Evolutionary conservation across 495 filamentous ascomycete species (phyloP), one percentile per base, ranked within the genome.

Genomic region (Penicillium samsonianum): DNA sequence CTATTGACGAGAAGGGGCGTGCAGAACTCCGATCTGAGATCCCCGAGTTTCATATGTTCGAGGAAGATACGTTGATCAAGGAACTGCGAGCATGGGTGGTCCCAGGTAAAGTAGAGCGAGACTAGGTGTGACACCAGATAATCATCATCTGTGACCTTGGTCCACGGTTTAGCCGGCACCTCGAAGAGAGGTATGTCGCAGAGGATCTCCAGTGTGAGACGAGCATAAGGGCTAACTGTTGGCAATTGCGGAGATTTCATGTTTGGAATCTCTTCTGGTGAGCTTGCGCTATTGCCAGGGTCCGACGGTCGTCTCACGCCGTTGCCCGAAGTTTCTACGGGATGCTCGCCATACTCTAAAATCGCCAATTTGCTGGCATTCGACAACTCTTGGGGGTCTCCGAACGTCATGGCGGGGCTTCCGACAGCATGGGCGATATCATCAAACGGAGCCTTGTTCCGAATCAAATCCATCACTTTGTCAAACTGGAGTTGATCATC

Each of bases 101-200:
- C 70, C 74, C 74, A 78, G 25, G 72, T 72, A 58, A 82, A 77
- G 48, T 77, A 82, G 5, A 76, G 53, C 3, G 76, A 78, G 0
- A 82, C 60, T 9, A 81, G 65, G 56, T 76, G 72, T 17, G 78
- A 80, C 6, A 81, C 78, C 40, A 82, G 60, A 4, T 70, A 69
- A 52, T 75, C 68, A 50, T 76, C 72, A 42, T 74, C 72, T 1
- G 77, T 80, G 23, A 80, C 69, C 4, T 53, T 59, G 11, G 80
- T 82, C 80, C 80, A 82, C 6, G 76, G 73, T 19, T 61, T 69
- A 14, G 72, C 70, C 1, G 69, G 67, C 8, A 78, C 67, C 35
- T 60, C 60, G 28, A 74, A 67, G 10, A 73, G 45, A 5, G 73
- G 72, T 22, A 67, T 72, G 57, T 78, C 70, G 37, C 70, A 73